Evolutionary conservation across 2,329 filamentous ascomycete genomes (phyloP).

Genomic region (Zarea fungicola): DNA sequence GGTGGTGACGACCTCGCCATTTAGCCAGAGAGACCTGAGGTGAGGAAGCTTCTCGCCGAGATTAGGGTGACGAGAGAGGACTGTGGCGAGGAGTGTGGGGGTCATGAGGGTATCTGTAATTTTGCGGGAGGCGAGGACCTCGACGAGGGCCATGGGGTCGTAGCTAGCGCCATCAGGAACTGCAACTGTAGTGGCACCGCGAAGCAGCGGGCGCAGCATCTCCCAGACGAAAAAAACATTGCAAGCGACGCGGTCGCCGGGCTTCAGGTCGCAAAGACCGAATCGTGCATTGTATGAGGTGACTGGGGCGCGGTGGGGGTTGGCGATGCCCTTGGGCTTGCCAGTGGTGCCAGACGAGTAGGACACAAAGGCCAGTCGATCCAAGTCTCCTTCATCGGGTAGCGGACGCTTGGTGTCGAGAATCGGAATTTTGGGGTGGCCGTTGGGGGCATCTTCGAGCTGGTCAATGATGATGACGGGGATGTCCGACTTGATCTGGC

Average conservation of each 20-base stretch:
- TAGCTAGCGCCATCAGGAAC: slow-evolving; percentile 74
- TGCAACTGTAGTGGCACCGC: slow-evolving; percentile 70
- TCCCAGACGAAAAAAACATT: slow-evolving; percentile 89
- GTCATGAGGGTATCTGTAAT: slow-evolving; percentile 83
- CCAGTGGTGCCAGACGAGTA: slow-evolving; percentile 76
- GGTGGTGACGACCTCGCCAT: slow-evolving; percentile 76
- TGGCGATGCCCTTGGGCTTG: slow-evolving; percentile 76
- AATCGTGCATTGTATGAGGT: slow-evolving; percentile 71
- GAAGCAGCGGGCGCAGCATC: slow-evolving; percentile 68
- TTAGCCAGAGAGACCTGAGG: slow-evolving; percentile 69
- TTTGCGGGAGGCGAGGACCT: slow-evolving; percentile 58
- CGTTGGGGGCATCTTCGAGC: slow-evolving; percentile 25
- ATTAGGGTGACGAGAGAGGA: slow-evolving; percentile 63
- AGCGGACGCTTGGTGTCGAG: slow-evolving; percentile 43
- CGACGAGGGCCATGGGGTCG: slow-evolving; percentile 68
- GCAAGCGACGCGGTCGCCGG: slow-evolving; percentile 75
- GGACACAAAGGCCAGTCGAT: slow-evolving; percentile 72
- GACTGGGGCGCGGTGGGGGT: slow-evolving; percentile 69
- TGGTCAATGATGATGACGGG: slow-evolving; percentile 62
- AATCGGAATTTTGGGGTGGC: slow-evolving; percentile 22
- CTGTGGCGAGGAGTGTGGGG: slow-evolving; percentile 69
- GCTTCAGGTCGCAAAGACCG: slow-evolving; percentile 59
- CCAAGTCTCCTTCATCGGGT: slow-evolving; percentile 62
- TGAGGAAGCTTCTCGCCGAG: slow-evolving; percentile 59
- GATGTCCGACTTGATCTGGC: slow-evolving; percentile 57